Base-by-base conservation (phyloP, 139 green algal species). In the Choricystis sp. region DNA sequence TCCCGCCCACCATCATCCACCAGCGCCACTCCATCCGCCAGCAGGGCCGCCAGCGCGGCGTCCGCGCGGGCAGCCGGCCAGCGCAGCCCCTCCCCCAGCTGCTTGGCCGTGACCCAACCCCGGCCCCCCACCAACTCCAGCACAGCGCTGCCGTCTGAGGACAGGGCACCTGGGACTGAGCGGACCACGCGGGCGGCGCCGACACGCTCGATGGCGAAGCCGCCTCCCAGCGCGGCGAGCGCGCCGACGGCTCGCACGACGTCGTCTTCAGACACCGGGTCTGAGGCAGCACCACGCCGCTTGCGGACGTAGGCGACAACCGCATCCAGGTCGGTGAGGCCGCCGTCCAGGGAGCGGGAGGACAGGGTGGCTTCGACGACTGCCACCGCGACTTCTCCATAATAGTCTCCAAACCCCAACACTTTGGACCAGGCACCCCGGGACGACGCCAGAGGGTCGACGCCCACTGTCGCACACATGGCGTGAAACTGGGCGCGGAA, bases 401-500 rank as follows among this genome's bases (percentile, higher is more conserved):
- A 97, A 66, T 91, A 96, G 74, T 97, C 89, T 25, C 89, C 88
- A 71, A 97, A 79, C 23, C 86, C 86, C 61, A 97, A 75, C 49
- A 89, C 63, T 66, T 90, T 72, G 22, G 80, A 83, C 89, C 89
- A 97, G 66, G 89, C 78, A 61, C 88, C 85, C 80, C 96, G 96
- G 73, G 95, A 96, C 16, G 85, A 95, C 2, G 85, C 84, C 21
- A 98, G 77, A 2, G 92, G 92, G 74, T 98, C 92, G 26, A 98
- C 92, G 2, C 92, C 92, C 30, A 92, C 80, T 57, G 88, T 86
- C 4, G 85, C 86, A 70, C 92, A 97, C 92, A 97, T 97, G n/a
- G 66, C 64, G 68, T 97, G 90, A 66, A 98, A 98, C 56, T 91
- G 79, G 21, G 85, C 83, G 16, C 89, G 69, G 71, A 98, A 97